Percentiles rank a stretch among this genome's conserved stretches.
Conservation (phyloP, 2,329 filamentous ascomycete species). For the Chaetomium olivaceum region DNA sequence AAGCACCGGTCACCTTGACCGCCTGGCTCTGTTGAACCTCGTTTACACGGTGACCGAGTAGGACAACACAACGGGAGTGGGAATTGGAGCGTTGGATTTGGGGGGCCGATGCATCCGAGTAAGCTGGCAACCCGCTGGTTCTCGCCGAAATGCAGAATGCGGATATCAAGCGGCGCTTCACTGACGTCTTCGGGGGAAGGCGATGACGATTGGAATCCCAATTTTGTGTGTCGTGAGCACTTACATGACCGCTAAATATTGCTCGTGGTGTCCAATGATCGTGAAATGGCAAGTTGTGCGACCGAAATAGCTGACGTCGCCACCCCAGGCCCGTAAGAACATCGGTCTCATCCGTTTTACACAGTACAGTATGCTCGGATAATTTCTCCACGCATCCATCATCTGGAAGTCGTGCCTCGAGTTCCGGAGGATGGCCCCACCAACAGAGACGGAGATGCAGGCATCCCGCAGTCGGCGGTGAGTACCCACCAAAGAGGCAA, state of each 20-base stretch:
- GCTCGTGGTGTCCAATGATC: too few relatives aligned
- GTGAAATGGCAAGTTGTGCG: neutral
- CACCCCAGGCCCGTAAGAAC: neutral
- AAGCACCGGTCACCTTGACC: slow-evolving; percentile 36
- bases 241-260: neutral
- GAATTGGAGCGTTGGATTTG: neutral
- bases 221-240: neutral
- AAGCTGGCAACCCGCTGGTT: neutral
- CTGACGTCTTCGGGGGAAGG: neutral
- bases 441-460: slow-evolving; percentile 8
- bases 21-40: neutral
- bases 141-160: neutral
- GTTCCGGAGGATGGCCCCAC: slow-evolving; percentile 13
- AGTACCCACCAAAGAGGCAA: slow-evolving; percentile 8
- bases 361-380: neutral
- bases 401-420: neutral
- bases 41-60: neutral
- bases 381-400: neutral
- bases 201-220: neutral
- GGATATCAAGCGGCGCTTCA: too few relatives aligned
- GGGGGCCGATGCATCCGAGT: neutral
- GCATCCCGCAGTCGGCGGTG: slow-evolving; percentile 15
- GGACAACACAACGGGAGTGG: neutral
- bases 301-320: neutral
- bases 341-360: neutral